A percentile compares a stretch with the other conserved stretches of the same genome.
phyloP scores from a whole-genome alignment of 257 asterid species.

The Primulina eburnea region DNA sequence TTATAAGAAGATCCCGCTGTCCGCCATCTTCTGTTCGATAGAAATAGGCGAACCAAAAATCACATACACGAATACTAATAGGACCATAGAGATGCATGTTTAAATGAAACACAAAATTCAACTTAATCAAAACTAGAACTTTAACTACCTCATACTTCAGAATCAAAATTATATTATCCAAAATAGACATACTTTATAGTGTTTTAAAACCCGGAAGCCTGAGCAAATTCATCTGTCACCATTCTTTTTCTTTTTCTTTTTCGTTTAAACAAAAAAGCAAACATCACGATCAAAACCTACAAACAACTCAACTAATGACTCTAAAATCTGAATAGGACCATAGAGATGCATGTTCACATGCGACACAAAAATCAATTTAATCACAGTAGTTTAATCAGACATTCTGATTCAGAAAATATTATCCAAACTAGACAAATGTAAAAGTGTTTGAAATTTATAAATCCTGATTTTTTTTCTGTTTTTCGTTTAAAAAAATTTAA shows the following conservation, averaged over 20 bases:
- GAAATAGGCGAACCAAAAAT: background rate
- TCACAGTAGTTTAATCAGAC: background rate
- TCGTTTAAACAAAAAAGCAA: background rate
- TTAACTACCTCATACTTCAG: background rate
- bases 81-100: background rate
- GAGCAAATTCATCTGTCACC: background rate
- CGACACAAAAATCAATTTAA: background rate
- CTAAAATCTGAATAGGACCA: background rate
- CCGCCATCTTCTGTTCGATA: background rate
- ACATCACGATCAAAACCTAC: background rate
- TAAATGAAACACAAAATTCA: background rate
- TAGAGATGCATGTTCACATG: background rate
- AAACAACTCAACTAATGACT: background rate
- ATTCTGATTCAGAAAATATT: background rate
- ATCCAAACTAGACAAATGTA: constrained; percentile 1
- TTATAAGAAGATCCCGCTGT: background rate
- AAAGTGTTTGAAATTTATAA: background rate
- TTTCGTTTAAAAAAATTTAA: background rate
- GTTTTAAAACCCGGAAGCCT: background rate
- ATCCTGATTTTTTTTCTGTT: background rate
- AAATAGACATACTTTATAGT: constrained; percentile 1
- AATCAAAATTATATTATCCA: constrained; percentile 2
- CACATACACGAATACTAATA: background rate
- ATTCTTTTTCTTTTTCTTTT: background rate
- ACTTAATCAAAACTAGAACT: background rate